Base-by-base conservation (phyloP, 1,139 yeast species). In the Diutina sp. region DNA sequence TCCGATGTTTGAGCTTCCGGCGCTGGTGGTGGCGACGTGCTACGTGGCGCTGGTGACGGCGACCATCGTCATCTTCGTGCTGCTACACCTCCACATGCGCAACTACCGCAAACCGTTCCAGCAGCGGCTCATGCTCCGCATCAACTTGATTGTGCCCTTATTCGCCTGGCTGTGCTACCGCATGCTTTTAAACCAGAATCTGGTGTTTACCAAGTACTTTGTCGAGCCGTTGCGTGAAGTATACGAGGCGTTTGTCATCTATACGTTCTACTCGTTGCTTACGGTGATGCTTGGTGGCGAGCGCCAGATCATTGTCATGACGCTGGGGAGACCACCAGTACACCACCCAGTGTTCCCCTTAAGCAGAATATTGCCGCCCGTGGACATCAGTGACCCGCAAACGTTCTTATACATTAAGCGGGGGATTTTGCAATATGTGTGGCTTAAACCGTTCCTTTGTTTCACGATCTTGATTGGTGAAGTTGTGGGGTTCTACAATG, bases 211-310 rank as follows among this genome's bases (percentile, higher is more conserved):
- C 28, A 77, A 81, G 44, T 71, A 72, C 55, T 66, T 85, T 29
- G 64, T 91, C 11, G 95, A 86, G 61, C 96, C 97, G 0, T 64
- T 87, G 0, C 75, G 95, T 57, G 99, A 93, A 66, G 83, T 91
- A 1, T 93, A 93, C 68, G 99, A 95, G 69, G 97, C 98, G 0
- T 89, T 95, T 70, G 97, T 91, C 52, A 88, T 93, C 51, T 95
- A 93, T 68, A 90, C 97, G 2, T 93, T 93, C 68, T 91, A 89
- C 71, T 80, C 93, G 29, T 74, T 91, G 47, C 73, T 95, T 57
- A 90, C 95, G 1, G 82, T 85, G 60, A 80, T 90, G 74, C 77
- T 93, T 12, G 98, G 98, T 0, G 99, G 99, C 32, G 99, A 93
- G 67, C 73, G 96, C 55, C 83, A 82, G 61, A 90, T 93, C 46